Conservation (phyloP, 2,329 filamentous ascomycete species). For the Cercospora beticola region DNA sequence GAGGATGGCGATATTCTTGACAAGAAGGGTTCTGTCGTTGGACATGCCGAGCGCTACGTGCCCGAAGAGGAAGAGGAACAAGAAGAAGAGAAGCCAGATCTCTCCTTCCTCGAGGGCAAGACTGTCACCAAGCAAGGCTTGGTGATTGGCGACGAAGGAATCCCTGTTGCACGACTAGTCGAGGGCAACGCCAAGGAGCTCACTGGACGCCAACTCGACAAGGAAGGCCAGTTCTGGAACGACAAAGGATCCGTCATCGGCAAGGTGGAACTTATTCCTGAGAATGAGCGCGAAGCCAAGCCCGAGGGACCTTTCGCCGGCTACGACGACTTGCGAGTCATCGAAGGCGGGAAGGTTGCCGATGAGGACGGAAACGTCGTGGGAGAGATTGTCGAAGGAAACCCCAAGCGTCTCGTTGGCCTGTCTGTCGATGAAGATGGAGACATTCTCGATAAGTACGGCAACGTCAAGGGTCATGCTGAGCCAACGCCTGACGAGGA, state of each 20-base stretch:
- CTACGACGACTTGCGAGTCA: conserved; percentile 50
- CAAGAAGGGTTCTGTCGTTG: conserved; percentile 55
- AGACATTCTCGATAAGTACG: conserved; percentile 74
- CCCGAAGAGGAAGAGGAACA: conserved; percentile 62
- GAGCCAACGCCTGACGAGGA: conserved; percentile 54
- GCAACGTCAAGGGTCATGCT: conserved; percentile 58
- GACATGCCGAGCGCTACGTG: conserved; percentile 57
- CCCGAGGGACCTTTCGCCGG: conserved; percentile 53
- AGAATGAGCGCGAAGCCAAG: conserved; percentile 59
- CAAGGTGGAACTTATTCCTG: conserved; percentile 65
- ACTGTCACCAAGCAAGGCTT: conserved; percentile 53
- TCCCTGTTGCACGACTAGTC: conserved; percentile 62
- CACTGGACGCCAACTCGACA: conserved; percentile 68
- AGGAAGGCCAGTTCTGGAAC: conserved; percentile 69
- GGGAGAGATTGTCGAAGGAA: conserved; percentile 55
- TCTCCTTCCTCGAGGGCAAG: conserved; percentile 49
- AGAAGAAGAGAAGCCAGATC: conserved; percentile 45
- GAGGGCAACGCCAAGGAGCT: conserved; percentile 66
- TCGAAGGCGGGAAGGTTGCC: conserved; percentile 50
- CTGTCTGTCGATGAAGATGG: conserved; percentile 77
- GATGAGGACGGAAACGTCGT: conserved; percentile 54
- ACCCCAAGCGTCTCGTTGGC: conserved; percentile 67
- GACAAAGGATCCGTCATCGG: conserved; percentile 71
- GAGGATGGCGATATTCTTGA: conserved; percentile 55
- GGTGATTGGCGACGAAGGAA: conserved; percentile 51